phyloP scores from a whole-genome alignment of 2,329 filamentous ascomycete genomes.

The Cladosporium sp. region DNA sequence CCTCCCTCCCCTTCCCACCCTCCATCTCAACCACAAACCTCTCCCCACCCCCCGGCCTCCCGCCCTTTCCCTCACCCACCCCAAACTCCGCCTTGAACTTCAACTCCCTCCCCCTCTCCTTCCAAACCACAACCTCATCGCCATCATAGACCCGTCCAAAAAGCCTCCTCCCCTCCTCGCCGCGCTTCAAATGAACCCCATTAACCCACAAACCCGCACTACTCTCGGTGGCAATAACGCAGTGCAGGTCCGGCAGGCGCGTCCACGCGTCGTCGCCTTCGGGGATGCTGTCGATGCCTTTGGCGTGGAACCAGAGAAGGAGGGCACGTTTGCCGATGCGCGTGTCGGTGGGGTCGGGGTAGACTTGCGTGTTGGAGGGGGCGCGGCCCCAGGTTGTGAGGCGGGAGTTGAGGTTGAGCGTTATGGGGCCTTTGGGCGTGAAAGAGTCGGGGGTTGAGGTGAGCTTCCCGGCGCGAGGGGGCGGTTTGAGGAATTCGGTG shows the following conservation, averaged over 20 bases:
- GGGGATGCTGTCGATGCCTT: slow-evolving; percentile 56
- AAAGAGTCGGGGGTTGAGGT: slow-evolving; percentile 61
- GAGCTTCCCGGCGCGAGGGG: slow-evolving; percentile 58
- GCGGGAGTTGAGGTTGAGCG: slow-evolving; percentile 62
- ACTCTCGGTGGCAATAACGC: slow-evolving; percentile 76
- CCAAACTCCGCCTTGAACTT: slow-evolving; percentile 43
- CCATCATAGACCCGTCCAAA: slow-evolving; percentile 70
- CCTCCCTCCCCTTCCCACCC: not conserved
- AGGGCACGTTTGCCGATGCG: slow-evolving; percentile 80
- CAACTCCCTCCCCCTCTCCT: slow-evolving; percentile 32
- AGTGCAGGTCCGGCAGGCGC: slow-evolving; percentile 52
- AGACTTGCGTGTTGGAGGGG: slow-evolving; percentile 62
- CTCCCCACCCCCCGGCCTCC: not conserved
- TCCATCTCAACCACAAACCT: slow-evolving; percentile 3
- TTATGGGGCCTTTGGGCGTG: slow-evolving; percentile 47
- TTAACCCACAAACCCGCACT: slow-evolving; percentile 75
- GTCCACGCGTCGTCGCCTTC: slow-evolving; percentile 50
- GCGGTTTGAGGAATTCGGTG: slow-evolving; percentile 34
- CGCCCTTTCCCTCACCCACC: slow-evolving; percentile 26
- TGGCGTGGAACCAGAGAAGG: slow-evolving; percentile 72
- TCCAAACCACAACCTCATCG: slow-evolving; percentile 70
- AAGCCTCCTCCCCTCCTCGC: slow-evolving; percentile 47
- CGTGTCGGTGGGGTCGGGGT: slow-evolving; percentile 58
- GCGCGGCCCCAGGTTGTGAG: slow-evolving; percentile 76
- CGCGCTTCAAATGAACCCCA: slow-evolving; percentile 58